phyloP scores from a whole-genome alignment of 352 stramenopile species.

The Phytophthora macrochlamydospora region DNA sequence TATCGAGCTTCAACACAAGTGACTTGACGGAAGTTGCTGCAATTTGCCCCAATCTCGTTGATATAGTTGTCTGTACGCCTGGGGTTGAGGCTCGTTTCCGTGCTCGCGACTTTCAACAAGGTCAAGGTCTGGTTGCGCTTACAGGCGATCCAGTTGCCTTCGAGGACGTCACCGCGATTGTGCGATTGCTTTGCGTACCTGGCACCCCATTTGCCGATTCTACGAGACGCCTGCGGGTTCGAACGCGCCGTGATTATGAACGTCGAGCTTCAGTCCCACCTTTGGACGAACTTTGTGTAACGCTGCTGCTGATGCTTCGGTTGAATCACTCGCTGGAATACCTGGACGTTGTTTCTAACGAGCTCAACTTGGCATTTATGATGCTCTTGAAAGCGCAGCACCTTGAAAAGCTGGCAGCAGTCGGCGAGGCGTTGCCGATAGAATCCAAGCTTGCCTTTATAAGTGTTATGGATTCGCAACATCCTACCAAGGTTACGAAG shows the following conservation, averaged over 20 bases:
- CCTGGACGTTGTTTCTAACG: not conserved
- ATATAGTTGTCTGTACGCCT: conserved; percentile 2
- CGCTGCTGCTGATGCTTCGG: not conserved
- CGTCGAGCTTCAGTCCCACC: not conserved
- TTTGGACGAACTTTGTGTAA: not conserved
- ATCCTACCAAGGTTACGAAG: not conserved
- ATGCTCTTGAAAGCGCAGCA: not conserved
- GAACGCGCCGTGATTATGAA: not conserved
- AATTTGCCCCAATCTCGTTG: not conserved
- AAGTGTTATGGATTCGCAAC: not conserved
- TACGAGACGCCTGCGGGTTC: not conserved
- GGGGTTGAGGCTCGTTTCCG: conserved; percentile 1
- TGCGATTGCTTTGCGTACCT: not conserved
- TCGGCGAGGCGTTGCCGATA: not conserved
- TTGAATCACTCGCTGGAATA: conserved; percentile 1
- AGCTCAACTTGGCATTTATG: not conserved
- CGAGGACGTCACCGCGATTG: not conserved
- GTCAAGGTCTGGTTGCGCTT: not conserved
- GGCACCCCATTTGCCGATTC: not conserved
- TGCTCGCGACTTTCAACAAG: not conserved
- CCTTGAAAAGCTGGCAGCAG: not conserved
- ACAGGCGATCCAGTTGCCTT: not conserved
- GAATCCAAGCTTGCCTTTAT: conserved; percentile 1
- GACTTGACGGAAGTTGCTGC: not conserved
- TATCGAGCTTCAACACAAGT: not conserved